Conservation (phyloP, 2,329 filamentous ascomycete species). For the Pestalotiopsis sp. region DNA sequence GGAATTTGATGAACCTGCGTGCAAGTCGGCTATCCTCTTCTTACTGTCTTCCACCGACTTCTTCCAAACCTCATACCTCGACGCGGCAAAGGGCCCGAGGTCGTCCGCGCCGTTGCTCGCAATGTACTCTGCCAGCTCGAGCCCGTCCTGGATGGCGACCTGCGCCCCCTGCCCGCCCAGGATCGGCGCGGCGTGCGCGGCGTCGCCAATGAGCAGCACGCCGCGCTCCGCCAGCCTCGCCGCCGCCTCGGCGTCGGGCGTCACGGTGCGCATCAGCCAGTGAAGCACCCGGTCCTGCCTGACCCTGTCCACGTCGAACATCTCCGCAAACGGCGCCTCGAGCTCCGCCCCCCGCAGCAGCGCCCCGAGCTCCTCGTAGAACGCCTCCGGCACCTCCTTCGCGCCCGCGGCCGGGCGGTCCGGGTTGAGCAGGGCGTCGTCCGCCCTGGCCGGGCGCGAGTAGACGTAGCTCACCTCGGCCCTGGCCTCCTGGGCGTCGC, state of each 20-base stretch:
- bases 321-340: not conserved
- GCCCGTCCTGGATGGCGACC: not conserved
- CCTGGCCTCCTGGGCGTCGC: not conserved
- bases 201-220: not conserved
- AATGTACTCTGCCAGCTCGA: slow-evolving; percentile 6
- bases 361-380: slow-evolving; percentile 9
- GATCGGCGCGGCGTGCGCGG: not conserved
- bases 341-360: not conserved
- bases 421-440: slow-evolving; percentile 9
- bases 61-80: not conserved
- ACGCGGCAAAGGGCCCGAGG: not conserved
- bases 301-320: slow-evolving; percentile 11
- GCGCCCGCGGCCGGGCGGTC: slow-evolving; percentile 2
- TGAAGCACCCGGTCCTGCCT: slow-evolving; percentile 2
- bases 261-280: slow-evolving; percentile 11
- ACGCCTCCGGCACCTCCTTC: slow-evolving; percentile 4
- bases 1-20: not conserved
- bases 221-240: not conserved
- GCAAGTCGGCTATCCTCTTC: not conserved
- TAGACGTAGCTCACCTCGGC: slow-evolving; percentile 6
- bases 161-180: not conserved
- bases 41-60: not conserved
- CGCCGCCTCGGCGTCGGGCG: not conserved
- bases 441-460: slow-evolving; percentile 7
- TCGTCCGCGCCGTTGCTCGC: not conserved